phyloP scores from a whole-genome alignment of 1,284 basidiomycete species.

The Abortiporus biennis region DNA sequence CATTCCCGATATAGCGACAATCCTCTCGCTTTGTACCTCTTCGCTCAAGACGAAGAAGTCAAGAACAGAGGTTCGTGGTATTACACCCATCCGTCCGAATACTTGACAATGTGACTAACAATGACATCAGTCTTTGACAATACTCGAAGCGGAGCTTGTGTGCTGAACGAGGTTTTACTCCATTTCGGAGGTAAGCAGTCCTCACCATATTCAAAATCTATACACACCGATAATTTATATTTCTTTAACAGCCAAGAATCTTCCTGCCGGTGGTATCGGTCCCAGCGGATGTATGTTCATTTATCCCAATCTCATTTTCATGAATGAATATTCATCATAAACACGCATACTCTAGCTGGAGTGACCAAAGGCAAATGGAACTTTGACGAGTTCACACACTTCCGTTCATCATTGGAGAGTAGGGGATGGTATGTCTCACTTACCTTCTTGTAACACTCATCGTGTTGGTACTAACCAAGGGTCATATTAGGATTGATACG shows the following conservation, averaged over 20 bases:
- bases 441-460: no score
- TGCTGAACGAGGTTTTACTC: constrained; percentile 48
- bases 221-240: background rate
- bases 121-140: background rate
- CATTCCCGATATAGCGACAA: constrained; percentile 52
- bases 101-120: background rate
- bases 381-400: constrained; percentile 3
- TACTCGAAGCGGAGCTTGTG: constrained; percentile 40
- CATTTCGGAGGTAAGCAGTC: constrained; percentile 36
- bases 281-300: constrained; percentile 35
- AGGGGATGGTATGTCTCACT: constrained; percentile 45
- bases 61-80: constrained; percentile 45
- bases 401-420: constrained; percentile 38
- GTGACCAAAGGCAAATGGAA: background rate
- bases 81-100: background rate
- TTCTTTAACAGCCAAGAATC: constrained; percentile 18
- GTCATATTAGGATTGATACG: constrained; percentile 1
- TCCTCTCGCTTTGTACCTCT: constrained; percentile 67
- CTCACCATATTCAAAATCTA: background rate
- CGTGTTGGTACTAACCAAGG: no score
- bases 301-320: background rate
- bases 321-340: background rate
- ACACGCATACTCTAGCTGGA: constrained; percentile 1
- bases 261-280: constrained; percentile 59
- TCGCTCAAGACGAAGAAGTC: constrained; percentile 46